Evolutionary conservation across 106 monocot genomes (phyloP).

Genomic region (Gastrodia elata): DNA sequence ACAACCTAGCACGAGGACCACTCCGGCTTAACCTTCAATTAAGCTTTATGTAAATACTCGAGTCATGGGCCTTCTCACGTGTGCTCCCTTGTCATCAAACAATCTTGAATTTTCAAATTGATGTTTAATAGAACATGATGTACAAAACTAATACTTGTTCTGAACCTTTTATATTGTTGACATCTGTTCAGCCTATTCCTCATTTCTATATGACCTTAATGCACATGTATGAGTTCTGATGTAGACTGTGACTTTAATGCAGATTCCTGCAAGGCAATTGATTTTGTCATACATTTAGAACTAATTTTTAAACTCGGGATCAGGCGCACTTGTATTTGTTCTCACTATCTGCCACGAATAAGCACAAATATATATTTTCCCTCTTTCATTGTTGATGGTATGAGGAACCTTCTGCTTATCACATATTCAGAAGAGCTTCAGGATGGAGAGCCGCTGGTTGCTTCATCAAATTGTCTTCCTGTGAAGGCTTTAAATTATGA

Average conservation of each 20-base stretch:
- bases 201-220: background rate
- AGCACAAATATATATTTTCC: background rate
- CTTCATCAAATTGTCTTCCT: slow-evolving; percentile 71
- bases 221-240: background rate
- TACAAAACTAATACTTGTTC: background rate
- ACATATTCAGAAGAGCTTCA: slow-evolving; percentile 57
- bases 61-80: too few relatives aligned
- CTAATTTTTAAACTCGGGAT: background rate
- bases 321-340: background rate
- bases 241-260: background rate
- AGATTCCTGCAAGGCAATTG: background rate
- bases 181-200: background rate
- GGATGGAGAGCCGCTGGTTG: slow-evolving; percentile 44
- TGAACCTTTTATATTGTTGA: background rate
- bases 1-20: too few relatives aligned
- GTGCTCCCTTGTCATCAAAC: too few relatives aligned
- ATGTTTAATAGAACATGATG: background rate
- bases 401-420: slow-evolving; percentile 25
- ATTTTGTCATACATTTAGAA: background rate
- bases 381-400: slow-evolving; percentile 16
- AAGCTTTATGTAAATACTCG: too few relatives aligned
- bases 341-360: background rate
- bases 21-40: too few relatives aligned
- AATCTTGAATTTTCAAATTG: background rate
- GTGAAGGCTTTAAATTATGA: slow-evolving; percentile 58